Evolutionary conservation across 2,329 filamentous ascomycete species (phyloP), one percentile per base, ranked within the genome.

Genomic region (Leptosphaerulina australis): DNA sequence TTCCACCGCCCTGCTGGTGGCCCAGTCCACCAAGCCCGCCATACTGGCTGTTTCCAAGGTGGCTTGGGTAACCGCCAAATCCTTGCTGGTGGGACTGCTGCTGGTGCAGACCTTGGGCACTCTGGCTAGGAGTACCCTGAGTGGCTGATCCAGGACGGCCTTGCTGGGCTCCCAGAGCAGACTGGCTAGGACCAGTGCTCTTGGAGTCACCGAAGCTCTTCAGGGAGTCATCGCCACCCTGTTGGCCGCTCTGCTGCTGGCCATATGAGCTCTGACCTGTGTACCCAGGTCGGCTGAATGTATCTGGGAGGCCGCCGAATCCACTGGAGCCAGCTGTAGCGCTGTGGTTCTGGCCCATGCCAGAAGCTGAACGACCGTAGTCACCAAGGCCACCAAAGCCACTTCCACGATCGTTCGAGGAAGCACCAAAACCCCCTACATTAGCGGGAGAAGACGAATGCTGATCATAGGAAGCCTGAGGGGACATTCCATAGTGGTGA

Each of bases 371-470:
- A 44, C 84, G 82, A 49, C 80, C 81, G 61, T 86, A 87, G 29
- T 83, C 81, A 24, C 81, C 79, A 35, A 86, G 78, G 38, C 82
- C 81, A 33, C 77, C 69, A 20, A 75, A 65, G 40, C 72, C 74
- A 53, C 68, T 74, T 45, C 79, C 78, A 24, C 78, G 74, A 44
- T 75, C 77, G 59, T 77, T 69, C 12, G 76, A 74, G 37, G 75
- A 71, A 31, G 74, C 73, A 24, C 76, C 76, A 55, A 82, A 83
- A 14, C 77, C 77, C 37, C 77, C 79, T 17, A 79, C 78, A 54
- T 83, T 86, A 25, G 82, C 84, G 9, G 85, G 84, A 17, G 85
- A 85, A 12, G 84, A 82, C 2, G 83, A 81, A 66, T 88, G 83
- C 58, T 79, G 76, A 34, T 88, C 85, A 60, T 83, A 86, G 7